Base-by-base conservation (phyloP, 306 rosid genomes). In the Clitoria ternatea region DNA sequence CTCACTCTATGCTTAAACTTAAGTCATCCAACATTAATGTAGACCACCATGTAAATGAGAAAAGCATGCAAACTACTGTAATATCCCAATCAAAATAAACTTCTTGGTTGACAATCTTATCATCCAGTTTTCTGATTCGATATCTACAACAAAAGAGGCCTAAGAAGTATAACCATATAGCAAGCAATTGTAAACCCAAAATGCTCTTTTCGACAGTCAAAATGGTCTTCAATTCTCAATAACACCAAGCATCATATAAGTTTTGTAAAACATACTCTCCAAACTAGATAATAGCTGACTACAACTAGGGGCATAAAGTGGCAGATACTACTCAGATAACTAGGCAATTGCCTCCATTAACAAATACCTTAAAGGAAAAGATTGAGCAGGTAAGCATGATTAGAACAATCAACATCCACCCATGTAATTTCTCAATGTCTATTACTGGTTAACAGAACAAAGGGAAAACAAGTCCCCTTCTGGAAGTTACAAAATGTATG, bases 91-190 rank as follows among this genome's bases (percentile, higher is more conserved):
- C 47, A 78, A 47, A 77, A 23, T 24, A 54, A 18, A 55, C 45
- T 63, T 44, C 36, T 60, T 49, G 8, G 47, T 52, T 50, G 37
- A 60, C 17, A 24, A 23, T 33, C 17, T 52, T 27, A 22, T 23
- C 35, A 4, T 53, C 32, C 19, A 17, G 60, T 36, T 15, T 52
- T 20, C 32, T 32, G 23, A 35, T 57, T 54, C 32, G 24, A 42
- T 36, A 45, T 55, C 11, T 56, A 44, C 22, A 44, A 33, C 44
- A 69, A 17, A 63, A 63, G 60, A 75, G 36, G 62, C 27, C 62
- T 48, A 37, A 56, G 56, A 52, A 36, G 14, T 69, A 57, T 53
- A 68, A 23, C 20, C 53, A 53, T 36, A 12, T 22, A 7, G 43
- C 18, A 40, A 50, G 13, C 17, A 43, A 61, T 20, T 20, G 20